Conservation (phyloP, 164 flowering plant genomes). For the Magnolia kwangsiensis region DNA sequence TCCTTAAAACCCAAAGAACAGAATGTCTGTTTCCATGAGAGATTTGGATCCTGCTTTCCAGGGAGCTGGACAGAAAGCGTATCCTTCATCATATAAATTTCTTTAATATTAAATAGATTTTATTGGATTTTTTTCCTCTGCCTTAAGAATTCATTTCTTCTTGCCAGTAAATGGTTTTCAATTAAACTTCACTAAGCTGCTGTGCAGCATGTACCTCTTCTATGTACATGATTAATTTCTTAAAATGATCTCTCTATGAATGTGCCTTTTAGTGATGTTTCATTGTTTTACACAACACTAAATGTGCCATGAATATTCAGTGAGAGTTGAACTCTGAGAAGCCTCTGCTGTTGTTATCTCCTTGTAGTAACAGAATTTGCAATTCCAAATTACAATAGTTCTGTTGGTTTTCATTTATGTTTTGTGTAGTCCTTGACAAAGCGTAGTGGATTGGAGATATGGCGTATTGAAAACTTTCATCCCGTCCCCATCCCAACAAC, state of each 20-base stretch:
- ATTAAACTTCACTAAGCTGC: neutral
- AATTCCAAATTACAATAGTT: neutral
- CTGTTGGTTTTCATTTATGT: neutral
- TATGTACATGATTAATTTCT: slow-evolving; percentile 54
- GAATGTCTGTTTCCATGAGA: slow-evolving; percentile 85
- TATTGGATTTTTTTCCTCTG: neutral
- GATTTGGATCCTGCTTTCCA: slow-evolving; percentile 90
- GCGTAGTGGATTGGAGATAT: slow-evolving; percentile 87
- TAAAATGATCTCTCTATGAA: neutral
- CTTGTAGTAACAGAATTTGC: neutral
- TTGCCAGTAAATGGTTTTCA: neutral
- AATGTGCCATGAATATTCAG: neutral
- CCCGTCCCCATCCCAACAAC: slow-evolving; percentile 70
- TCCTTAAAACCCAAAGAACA: slow-evolving; percentile 17
- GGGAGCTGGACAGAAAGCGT: slow-evolving; percentile 87
- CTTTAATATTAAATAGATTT: neutral
- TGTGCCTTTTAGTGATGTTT: neutral
- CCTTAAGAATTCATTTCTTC: neutral
- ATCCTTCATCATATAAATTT: slow-evolving; percentile 22
- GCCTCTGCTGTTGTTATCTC: neutral
- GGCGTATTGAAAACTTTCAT: slow-evolving; percentile 88
- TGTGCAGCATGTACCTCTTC: slow-evolving; percentile 13
- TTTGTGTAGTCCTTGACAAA: slow-evolving; percentile 44
- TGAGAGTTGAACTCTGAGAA: neutral
- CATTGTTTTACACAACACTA: neutral